Conservation (phyloP, 2,329 filamentous ascomycete species). For the Chaetomiaceae sp. region DNA sequence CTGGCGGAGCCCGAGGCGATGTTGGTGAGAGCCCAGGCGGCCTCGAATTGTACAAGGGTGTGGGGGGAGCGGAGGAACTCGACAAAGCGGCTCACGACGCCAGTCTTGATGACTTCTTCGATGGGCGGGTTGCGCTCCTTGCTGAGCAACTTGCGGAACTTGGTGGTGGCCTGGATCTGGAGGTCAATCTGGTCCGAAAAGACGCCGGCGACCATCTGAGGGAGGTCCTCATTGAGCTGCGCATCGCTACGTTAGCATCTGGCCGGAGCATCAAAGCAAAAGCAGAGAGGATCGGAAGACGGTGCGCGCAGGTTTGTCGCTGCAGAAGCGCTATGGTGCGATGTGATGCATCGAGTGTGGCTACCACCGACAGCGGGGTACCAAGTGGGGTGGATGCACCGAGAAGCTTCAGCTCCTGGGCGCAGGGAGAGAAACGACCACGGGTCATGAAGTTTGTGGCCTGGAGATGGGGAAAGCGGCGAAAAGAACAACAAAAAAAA, state of each 20-base stretch:
- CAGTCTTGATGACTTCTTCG: constrained; percentile 98
- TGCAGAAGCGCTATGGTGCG: constrained; percentile 5
- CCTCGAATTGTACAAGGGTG: constrained; percentile 97
- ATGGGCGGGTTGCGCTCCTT: constrained; percentile 99
- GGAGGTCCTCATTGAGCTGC: constrained; percentile 94
- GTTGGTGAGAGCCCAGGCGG: constrained; percentile 98
- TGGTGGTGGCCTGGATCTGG: constrained; percentile 95
- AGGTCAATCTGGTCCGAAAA: constrained; percentile 98
- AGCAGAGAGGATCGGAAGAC: no score
- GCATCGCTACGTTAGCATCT: constrained; percentile 27
- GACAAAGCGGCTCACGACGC: constrained; percentile 94
- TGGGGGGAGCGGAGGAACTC: constrained; percentile 97
- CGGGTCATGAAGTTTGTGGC: not conserved
- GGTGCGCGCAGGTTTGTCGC: no score
- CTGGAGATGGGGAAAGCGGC: not conserved
- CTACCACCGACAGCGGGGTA: constrained; percentile 25
- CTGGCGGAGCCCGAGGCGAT: constrained; percentile 96
- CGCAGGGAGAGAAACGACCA: constrained; percentile 2
- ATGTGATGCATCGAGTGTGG: constrained; percentile 7
- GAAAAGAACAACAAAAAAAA: constrained; percentile 15
- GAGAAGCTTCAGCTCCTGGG: constrained; percentile 11
- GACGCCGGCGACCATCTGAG: constrained; percentile 95
- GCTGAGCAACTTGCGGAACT: constrained; percentile 95
- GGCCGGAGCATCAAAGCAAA: no score
- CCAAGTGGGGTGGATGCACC: constrained; percentile 20